Conservation (phyloP, 352 stramenopile species). For the Elongisporangium anandrum region DNA sequence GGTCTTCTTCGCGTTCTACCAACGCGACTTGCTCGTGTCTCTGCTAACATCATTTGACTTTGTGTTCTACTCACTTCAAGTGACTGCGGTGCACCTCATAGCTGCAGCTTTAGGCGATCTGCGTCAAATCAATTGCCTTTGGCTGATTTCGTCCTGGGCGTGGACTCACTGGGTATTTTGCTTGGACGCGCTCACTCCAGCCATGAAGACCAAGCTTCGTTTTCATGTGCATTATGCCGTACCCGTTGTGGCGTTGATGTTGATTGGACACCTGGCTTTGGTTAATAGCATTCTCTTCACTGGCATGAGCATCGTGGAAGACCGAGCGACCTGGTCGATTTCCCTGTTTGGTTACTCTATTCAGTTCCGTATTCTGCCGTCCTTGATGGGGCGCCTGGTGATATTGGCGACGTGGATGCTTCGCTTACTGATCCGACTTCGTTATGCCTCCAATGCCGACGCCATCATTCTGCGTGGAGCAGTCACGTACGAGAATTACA, state of each 20-base stretch:
- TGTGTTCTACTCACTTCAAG: constrained; percentile 14
- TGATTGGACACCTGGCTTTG: background rate
- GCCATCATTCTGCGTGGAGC: background rate
- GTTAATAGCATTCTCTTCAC: background rate
- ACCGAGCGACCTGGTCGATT: background rate
- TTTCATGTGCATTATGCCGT: background rate
- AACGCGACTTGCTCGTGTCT: constrained; percentile 5
- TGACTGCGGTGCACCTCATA: constrained; percentile 7
- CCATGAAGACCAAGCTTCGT: constrained; percentile 4
- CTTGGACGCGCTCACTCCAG: constrained; percentile 9
- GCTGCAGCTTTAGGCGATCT: constrained; percentile 6
- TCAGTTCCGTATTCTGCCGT: background rate
- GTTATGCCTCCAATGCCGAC: background rate
- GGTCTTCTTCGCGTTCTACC: constrained; percentile 3
- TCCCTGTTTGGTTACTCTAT: background rate
- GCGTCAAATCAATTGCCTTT: background rate
- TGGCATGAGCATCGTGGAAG: background rate
- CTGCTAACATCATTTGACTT: constrained; percentile 14
- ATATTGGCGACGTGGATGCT: background rate
- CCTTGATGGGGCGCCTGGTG: background rate
- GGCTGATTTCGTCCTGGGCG: constrained; percentile 3
- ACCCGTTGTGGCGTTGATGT: background rate
- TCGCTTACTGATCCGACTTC: background rate
- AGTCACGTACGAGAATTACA: background rate
- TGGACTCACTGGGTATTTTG: constrained; percentile 15